phyloP scores from a whole-genome alignment of 129 eudicot genomes.

The Glebionis coronaria region DNA sequence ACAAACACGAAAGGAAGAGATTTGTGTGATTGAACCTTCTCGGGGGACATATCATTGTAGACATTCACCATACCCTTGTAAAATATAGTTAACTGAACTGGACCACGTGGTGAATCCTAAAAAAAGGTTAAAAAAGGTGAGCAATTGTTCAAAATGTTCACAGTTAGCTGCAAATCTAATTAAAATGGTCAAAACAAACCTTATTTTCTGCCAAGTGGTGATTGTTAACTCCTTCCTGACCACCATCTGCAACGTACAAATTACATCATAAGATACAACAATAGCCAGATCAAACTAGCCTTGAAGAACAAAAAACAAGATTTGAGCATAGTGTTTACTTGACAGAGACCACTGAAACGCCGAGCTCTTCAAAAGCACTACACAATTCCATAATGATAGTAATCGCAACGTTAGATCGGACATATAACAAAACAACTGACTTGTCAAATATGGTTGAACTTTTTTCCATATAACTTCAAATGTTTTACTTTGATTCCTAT shows the following conservation, averaged over 20 bases:
- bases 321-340: constrained; percentile 45
- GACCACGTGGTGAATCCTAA: neutral
- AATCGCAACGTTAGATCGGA: constrained; percentile 8
- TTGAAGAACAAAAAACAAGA: constrained; percentile 31
- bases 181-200: constrained; percentile 22
- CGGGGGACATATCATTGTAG: constrained; percentile 66
- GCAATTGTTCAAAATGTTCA: neutral
- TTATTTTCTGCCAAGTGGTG: constrained; percentile 31
- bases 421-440: neutral
- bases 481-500: neutral
- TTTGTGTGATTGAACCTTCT: constrained; percentile 47
- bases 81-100: constrained; percentile 77
- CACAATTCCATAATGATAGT: constrained; percentile 10
- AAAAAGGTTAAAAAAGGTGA: too few relatives aligned
- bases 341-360: constrained; percentile 44
- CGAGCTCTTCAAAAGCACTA: constrained; percentile 32
- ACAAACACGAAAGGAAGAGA: neutral
- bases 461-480: neutral
- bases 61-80: constrained; percentile 70
- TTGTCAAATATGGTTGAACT: neutral
- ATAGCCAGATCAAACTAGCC: neutral
- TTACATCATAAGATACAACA: neutral
- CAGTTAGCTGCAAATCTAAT: neutral
- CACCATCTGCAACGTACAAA: constrained; percentile 26
- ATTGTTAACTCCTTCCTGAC: constrained; percentile 23